Conservation (phyloP, 2,329 filamentous ascomycete species). For the Fusarium cyanostomum region DNA sequence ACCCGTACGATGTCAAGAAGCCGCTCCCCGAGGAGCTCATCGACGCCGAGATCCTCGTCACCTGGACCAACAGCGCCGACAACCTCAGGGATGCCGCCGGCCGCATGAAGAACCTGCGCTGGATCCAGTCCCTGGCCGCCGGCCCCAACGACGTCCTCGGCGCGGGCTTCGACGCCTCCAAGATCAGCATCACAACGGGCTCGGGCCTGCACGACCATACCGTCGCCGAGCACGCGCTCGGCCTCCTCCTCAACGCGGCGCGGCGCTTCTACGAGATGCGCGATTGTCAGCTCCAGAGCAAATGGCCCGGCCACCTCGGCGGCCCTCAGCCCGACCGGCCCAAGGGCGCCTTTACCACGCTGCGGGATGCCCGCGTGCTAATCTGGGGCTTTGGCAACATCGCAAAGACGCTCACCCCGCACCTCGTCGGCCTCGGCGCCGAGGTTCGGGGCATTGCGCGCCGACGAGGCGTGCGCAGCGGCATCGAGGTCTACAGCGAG, state of each 20-base stretch:
- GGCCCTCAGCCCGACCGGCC: constrained; percentile 69
- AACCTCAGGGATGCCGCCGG: constrained; percentile 68
- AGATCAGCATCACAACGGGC: constrained; percentile 66
- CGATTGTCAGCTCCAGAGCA: constrained; percentile 64
- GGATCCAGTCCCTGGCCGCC: constrained; percentile 74
- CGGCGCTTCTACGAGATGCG: constrained; percentile 70
- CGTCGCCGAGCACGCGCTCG: constrained; percentile 72
- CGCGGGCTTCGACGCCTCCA: constrained; percentile 66
- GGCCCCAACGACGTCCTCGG: constrained; percentile 72
- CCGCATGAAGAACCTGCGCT: constrained; percentile 65
- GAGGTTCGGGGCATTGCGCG: constrained; percentile 68
- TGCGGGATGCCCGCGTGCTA: constrained; percentile 66
- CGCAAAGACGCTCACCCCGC: constrained; percentile 66
- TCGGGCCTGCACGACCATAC: constrained; percentile 71
- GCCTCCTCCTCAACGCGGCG: constrained; percentile 63
- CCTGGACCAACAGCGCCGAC: constrained; percentile 67
- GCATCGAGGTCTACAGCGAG: constrained; percentile 66
- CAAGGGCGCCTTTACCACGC: constrained; percentile 64
- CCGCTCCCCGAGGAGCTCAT: constrained; percentile 65
- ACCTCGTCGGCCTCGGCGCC: constrained; percentile 64
- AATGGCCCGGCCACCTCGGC: constrained; percentile 70
- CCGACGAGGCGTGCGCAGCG: constrained; percentile 63
- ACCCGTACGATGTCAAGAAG: constrained; percentile 67
- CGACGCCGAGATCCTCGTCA: constrained; percentile 69
- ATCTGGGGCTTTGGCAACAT: constrained; percentile 76